Evolutionary conservation across 352 stramenopile species (phyloP), one percentile per base, ranked within the genome.

Genomic region (Globisporangium uncinulatum): DNA sequence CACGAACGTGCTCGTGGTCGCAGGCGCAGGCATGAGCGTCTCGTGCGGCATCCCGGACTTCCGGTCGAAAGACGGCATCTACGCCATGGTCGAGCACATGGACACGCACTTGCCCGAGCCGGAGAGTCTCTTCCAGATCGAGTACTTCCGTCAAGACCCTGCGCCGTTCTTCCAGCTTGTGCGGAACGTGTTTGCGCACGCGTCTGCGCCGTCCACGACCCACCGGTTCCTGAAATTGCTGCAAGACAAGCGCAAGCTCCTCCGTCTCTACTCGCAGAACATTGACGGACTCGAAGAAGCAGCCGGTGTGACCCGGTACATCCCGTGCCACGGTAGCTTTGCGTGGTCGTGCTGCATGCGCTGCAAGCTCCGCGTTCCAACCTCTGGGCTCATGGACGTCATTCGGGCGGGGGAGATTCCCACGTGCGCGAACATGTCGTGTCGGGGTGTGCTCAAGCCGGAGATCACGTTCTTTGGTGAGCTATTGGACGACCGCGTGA

Each of bases 1-100:
- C 31, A 91, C 92, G 60, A 95, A 95, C 36, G 88, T 98, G 24
- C 69, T 98, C 11, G 85, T 98, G 13, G 76, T 98, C 45, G 83
- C 83, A 10, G 95, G 95, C 42, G 95, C 96, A 9, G 95, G 96
- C 36, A 97, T 98, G 46, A 97, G 83, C 61, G 94, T 97, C 17
- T 97, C 87, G n/a, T 98, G 94, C 54, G 97, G 97, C 24, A 99
- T 99, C 61, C 97, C 97, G 0, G 97, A 99, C 74, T 99, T 99
- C 71, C 92, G 97, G 9, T 97, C 89, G 6, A 86, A 89, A 51
- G 78, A 91, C 57, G 86, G 86, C 45, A 90, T 94, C 56, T 95
- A 95, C 63, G 73, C 80, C 54, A 90, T 93, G 76, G 74, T 87
- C 37, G 69, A 79, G 31, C 70, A 87, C 41, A 89, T 93, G 83